These are phyloP conservation scores for Corchorus olitorius DNA, from an alignment of 345 rosid species.

Conservation along the genomic window DNA sequence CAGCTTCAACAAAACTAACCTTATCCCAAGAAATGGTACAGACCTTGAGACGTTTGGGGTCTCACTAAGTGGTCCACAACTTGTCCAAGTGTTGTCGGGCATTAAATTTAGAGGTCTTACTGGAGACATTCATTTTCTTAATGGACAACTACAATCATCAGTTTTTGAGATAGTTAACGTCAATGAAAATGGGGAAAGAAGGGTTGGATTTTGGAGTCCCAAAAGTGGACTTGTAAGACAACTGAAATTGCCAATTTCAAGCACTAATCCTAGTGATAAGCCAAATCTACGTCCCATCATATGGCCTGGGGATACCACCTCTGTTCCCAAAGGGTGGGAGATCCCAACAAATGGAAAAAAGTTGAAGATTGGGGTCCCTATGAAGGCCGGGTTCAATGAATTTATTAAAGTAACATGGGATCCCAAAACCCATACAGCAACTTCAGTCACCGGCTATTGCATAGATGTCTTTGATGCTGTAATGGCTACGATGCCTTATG, in stretches of 20 bases:
- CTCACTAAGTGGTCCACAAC: constrained; percentile 44
- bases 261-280: constrained; percentile 25
- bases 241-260: constrained; percentile 5
- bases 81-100: constrained; percentile 32
- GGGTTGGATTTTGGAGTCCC: constrained; percentile 54
- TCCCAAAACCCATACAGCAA: background rate
- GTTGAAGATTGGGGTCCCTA: constrained; percentile 50
- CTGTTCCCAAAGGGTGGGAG: constrained; percentile 50
- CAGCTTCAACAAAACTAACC: constrained; percentile 23
- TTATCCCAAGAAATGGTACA: constrained; percentile 21
- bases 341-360: constrained; percentile 47
- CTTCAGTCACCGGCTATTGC: constrained; percentile 37
- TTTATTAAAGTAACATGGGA: constrained; percentile 43
- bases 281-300: constrained; percentile 29
- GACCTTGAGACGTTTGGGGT: constrained; percentile 44
- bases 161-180: constrained; percentile 50
- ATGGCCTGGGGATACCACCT: constrained; percentile 46
- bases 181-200: constrained; percentile 27
- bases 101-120: constrained; percentile 43
- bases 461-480: constrained; percentile 54
- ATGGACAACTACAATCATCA: constrained; percentile 36
- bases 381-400: constrained; percentile 32
- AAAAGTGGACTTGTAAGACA: constrained; percentile 34
- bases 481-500: constrained; percentile 43
- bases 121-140: constrained; percentile 38